A percentile compares a stretch with the other conserved stretches of the same genome.
Evolutionary conservation across 306 rosid species (phyloP).

Genomic region (Pterocarpus macrocarpus): DNA sequence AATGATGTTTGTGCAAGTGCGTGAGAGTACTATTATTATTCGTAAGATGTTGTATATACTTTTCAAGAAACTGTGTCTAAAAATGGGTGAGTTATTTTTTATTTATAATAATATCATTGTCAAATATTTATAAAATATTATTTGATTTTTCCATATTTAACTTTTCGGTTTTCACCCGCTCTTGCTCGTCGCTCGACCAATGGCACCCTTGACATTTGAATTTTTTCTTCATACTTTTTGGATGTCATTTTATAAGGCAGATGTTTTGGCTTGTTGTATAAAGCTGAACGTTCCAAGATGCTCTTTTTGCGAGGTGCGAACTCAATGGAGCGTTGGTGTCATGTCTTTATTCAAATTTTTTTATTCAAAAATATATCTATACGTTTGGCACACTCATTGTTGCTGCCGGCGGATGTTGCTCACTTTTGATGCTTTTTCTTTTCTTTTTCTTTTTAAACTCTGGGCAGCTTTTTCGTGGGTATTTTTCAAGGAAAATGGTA

Average conservation of each 20-base stretch:
- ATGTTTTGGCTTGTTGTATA: conserved; percentile 17
- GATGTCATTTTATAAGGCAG: neutral
- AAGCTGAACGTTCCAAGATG: conserved; percentile 1
- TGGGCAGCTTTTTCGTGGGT: too few species aligned
- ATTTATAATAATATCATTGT: neutral
- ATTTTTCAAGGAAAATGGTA: too few species aligned
- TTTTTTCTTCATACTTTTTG: too few species aligned
- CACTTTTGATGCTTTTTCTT: neutral
- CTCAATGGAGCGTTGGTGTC: neutral
- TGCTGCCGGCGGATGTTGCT: neutral
- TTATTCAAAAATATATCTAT: neutral
- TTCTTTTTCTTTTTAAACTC: neutral
- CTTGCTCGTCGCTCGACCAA: neutral
- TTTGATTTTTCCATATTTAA: neutral
- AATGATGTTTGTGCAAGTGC: too few species aligned
- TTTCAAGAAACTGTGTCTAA: too few species aligned
- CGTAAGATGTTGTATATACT: too few species aligned
- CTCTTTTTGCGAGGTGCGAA: neutral
- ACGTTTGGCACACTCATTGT: conserved; percentile 8
- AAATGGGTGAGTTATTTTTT: too few species aligned
- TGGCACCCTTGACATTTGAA: neutral
- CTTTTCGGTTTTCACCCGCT: neutral
- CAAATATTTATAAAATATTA: too few species aligned
- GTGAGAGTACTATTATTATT: too few species aligned
- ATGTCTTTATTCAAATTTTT: conserved; percentile 22